Evolutionary conservation across 176 grass and related monocot species (phyloP).

Genomic region (Poa annua): DNA sequence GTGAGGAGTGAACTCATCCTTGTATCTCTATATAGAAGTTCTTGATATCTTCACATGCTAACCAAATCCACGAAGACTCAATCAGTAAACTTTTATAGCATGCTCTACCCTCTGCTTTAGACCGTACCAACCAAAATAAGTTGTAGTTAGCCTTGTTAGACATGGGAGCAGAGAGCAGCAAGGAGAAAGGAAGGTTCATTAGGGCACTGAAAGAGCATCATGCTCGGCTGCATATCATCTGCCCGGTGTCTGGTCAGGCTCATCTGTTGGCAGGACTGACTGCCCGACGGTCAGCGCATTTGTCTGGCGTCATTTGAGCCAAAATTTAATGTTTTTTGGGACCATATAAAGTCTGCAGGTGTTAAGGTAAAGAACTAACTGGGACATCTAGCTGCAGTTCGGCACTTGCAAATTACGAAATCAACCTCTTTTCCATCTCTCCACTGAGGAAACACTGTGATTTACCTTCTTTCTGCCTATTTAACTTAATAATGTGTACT

Average conservation of each 20-base stretch:
- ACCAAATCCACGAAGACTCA: slow-evolving; percentile 44
- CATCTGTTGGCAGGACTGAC: slow-evolving; percentile 60
- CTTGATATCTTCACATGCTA: slow-evolving; percentile 33
- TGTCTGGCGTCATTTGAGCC: background rate
- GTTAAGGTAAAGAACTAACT: slow-evolving; percentile 34
- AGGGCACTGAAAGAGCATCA: slow-evolving; percentile 41
- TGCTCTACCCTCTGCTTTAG: slow-evolving; percentile 2
- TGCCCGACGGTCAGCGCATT: background rate
- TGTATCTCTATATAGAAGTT: slow-evolving; percentile 47
- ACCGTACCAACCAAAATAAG: slow-evolving; percentile 20
- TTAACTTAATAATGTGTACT: slow-evolving; percentile 20
- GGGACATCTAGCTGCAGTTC: slow-evolving; percentile 18
- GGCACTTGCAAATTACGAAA: slow-evolving; percentile 30
- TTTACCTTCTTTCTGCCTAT: slow-evolving; percentile 6
- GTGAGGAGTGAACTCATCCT: slow-evolving; percentile 25
- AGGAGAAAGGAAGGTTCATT: slow-evolving; percentile 37
- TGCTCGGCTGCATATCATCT: slow-evolving; percentile 53
- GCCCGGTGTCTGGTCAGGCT: slow-evolving; percentile 51
- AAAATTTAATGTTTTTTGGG: slow-evolving; percentile 1
- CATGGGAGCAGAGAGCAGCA: slow-evolving; percentile 44
- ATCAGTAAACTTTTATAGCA: background rate
- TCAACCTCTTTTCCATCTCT: slow-evolving; percentile 15
- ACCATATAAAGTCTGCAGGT: slow-evolving; percentile 4
- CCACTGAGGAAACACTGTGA: slow-evolving; percentile 25
- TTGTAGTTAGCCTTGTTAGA: slow-evolving; percentile 24